These are phyloP conservation scores for Capillidium rhysosporum DNA, from an alignment of 371 early-diverging fungal genomes.

Conservation along the genomic window DNA sequence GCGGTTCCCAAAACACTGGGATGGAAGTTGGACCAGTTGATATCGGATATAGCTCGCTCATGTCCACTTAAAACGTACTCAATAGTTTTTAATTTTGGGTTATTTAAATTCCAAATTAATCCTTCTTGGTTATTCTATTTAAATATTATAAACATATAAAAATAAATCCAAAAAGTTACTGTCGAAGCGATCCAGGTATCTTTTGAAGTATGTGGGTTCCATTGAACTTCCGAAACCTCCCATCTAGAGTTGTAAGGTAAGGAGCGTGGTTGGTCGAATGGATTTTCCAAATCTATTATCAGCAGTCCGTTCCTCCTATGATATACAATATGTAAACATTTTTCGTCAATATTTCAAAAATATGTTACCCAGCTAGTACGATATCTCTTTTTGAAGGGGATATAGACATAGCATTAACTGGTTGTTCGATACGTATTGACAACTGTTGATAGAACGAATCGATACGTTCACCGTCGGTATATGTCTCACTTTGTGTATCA, in stretches of 20 bases:
- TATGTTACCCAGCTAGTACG: conserved; percentile 56
- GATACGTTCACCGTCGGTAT: too few relatives aligned
- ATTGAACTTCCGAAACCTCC: conserved; percentile 73
- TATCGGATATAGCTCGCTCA: conserved; percentile 61
- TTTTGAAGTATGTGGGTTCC: conserved; percentile 64
- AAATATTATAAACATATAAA: not conserved
- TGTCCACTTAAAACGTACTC: conserved; percentile 55
- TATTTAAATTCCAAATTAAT: conserved; percentile 49
- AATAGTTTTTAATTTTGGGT: conserved; percentile 30
- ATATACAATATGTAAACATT: not conserved
- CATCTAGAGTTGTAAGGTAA: conserved; percentile 66
- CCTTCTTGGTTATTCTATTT: conserved; percentile 59
- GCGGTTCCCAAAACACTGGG: conserved; percentile 62
- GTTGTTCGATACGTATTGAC: conserved; percentile 46
- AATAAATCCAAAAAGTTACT: conserved; percentile 18
- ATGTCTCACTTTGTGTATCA: too few relatives aligned
- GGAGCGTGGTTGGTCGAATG: conserved; percentile 46
- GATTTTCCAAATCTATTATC: conserved; percentile 63
- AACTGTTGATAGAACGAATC: conserved; percentile 31
- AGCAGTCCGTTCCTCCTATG: conserved; percentile 52
- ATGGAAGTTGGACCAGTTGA: conserved; percentile 67
- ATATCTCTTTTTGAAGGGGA: conserved; percentile 59
- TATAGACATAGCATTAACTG: conserved; percentile 65
- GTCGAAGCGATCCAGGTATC: conserved; percentile 72
- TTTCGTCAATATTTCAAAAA: not conserved